Evolutionary conservation across 2,329 filamentous ascomycete genomes (phyloP).

Genomic region (Scorias spongiosa): DNA sequence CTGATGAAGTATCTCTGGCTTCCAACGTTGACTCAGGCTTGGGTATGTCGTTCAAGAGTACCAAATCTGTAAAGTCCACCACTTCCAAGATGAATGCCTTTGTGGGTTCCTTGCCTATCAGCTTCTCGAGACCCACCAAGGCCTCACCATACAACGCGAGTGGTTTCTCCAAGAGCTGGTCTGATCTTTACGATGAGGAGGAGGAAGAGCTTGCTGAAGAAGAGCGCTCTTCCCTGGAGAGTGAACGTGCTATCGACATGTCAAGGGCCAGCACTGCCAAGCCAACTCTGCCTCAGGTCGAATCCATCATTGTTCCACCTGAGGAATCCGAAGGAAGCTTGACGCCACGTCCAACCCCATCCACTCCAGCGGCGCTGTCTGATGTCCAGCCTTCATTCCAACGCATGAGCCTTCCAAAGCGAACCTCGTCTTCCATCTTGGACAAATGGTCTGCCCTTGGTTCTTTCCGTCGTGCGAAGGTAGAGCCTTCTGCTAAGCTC

Average conservation of each 20-base stretch:
- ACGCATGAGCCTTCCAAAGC: constrained; percentile 34
- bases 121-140: constrained; percentile 43
- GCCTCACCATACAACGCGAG: constrained; percentile 26
- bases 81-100: constrained; percentile 52
- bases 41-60: constrained; percentile 65
- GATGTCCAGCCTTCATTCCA: constrained; percentile 36
- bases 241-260: constrained; percentile 26
- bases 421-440: constrained; percentile 30
- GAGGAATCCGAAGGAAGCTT: constrained; percentile 32
- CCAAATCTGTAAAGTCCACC: constrained; percentile 29
- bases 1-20: constrained; percentile 64
- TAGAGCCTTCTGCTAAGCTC: constrained; percentile 14
- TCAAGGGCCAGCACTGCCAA: constrained; percentile 24
- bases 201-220: constrained; percentile 55
- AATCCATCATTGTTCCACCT: constrained; percentile 21
- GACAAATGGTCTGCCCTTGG: constrained; percentile 89
- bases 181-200: constrained; percentile 94
- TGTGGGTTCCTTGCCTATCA: constrained; percentile 54
- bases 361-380: constrained; percentile 5
- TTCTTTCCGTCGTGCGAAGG: constrained; percentile 60
- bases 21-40: constrained; percentile 75
- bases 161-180: constrained; percentile 94
- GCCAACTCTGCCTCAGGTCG: constrained; percentile 43
- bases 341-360: constrained; percentile 36
- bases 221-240: constrained; percentile 34